Percentiles rank a stretch among this genome's conserved stretches.
Conservation (phyloP, 768 basidiomycete species). For the Phanerodontia chrysosporium region DNA sequence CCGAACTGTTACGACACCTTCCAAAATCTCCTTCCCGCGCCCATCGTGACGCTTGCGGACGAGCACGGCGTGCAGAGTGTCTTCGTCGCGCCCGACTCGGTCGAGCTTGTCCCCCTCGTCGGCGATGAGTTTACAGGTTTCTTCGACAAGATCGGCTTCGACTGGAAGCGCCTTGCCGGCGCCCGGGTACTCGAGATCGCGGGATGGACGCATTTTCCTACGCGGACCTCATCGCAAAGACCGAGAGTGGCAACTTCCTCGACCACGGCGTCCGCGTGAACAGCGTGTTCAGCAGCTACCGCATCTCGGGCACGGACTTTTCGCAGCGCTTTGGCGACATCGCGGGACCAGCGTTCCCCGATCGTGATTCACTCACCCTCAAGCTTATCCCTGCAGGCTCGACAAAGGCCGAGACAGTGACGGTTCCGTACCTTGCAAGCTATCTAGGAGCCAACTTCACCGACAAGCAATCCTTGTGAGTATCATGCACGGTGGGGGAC, state of each 20-base stretch:
- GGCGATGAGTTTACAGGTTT: slow-evolving; percentile 42
- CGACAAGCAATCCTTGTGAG: slow-evolving; percentile 49
- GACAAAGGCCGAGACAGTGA: slow-evolving; percentile 43
- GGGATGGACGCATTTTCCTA: slow-evolving; percentile 51
- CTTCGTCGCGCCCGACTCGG: slow-evolving; percentile 52
- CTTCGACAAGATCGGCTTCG: slow-evolving; percentile 45
- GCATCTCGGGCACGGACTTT: slow-evolving; percentile 35
- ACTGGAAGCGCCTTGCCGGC: slow-evolving; percentile 60
- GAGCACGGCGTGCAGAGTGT: slow-evolving; percentile 41
- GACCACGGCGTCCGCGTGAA: slow-evolving; percentile 63
- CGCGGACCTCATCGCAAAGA: slow-evolving; percentile 51
- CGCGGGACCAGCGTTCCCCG: slow-evolving; percentile 49
- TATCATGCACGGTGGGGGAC: not conserved
- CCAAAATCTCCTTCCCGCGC: slow-evolving; percentile 51
- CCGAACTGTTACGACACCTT: slow-evolving; percentile 46
- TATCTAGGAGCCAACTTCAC: slow-evolving; percentile 47
- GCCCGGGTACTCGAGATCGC: slow-evolving; percentile 53
- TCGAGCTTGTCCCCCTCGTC: slow-evolving; percentile 44
- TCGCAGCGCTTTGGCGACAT: slow-evolving; percentile 57
- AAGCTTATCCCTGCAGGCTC: slow-evolving; percentile 42
- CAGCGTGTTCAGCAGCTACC: slow-evolving; percentile 57
- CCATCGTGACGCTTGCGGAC: slow-evolving; percentile 45
- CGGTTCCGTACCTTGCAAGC: slow-evolving; percentile 48
- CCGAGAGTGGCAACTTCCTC: slow-evolving; percentile 59
- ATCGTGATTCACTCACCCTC: slow-evolving; percentile 43